Evolutionary conservation across 2,329 filamentous ascomycete genomes (phyloP), one percentile per base, ranked within the genome.

Genomic region (Ascochyta fabae): DNA sequence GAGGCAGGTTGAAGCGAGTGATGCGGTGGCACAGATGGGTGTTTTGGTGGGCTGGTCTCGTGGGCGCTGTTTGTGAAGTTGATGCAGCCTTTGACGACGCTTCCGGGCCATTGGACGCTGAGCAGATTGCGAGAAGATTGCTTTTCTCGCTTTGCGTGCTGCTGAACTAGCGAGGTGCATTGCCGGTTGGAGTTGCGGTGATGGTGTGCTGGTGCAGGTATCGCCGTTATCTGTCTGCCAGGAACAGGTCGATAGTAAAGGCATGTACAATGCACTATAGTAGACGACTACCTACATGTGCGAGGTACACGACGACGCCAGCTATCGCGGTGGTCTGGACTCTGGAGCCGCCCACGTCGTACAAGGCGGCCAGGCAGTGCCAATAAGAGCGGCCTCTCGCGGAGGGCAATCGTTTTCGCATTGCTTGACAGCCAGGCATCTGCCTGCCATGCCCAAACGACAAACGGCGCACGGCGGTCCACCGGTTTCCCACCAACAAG

Each of bases 271-370:
- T 19, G 19, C 19, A 19, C 19, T 19, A 19, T 3, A 19, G 19
- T 19, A 36, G 41, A 45, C n/a, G 16, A 49, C 13, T 24, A 6
- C 24, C 53, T 33, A 46, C 15, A 39, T 44, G 24, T 26, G 45
- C 38, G 24, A 24, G 47, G 55, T 29, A 38, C 29, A 56, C 29
- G 42, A 49, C 38, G 34, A 42, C 39, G 44, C 34, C 34, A 47
- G 48, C 51, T 31, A 41, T 42, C 41, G 53, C 58, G 45, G 61
- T 24, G 56, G 38, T 55, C 62, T 65, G 36, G 61, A 62, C 36
- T 55, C 62, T 65, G 36, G 61, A 62, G 40, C 56, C 19, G 47
- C 31, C 58, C 29, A 36, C 27, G 46, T 60, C 26, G 53, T 56
- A 54, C 51, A 54, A 42, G 43, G 19, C 34, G 31, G 42, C 47